These are phyloP conservation scores for Clitopilus hobsonii DNA, from an alignment of 768 basidiomycete genomes.

Conservation along the genomic window DNA sequence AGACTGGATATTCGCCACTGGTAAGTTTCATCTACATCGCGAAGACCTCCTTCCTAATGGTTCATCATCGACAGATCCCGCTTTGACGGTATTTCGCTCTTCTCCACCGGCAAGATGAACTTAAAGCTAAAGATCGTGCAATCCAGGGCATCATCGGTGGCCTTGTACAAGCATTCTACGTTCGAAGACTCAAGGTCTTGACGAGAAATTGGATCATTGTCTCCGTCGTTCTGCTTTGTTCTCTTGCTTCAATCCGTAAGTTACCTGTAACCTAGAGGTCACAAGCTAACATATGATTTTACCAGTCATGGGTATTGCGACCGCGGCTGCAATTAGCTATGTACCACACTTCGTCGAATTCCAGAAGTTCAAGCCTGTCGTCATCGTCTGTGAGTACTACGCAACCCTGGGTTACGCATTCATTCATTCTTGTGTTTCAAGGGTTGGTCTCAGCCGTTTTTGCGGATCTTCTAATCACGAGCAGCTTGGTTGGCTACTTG, in stretches of 20 bases:
- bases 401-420: too few relatives aligned
- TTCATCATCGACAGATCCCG: not conserved
- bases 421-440: slow-evolving; percentile 7
- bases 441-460: slow-evolving; percentile 35
- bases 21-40: not conserved
- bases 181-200: not conserved
- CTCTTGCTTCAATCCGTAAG: not conserved
- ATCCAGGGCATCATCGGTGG: not conserved
- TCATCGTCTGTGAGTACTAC: slow-evolving; percentile 15
- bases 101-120: not conserved
- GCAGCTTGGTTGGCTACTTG: slow-evolving; percentile 33
- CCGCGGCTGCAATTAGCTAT: slow-evolving; percentile 15
- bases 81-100: not conserved
- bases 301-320: slow-evolving; percentile 19
- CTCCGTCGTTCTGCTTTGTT: not conserved
- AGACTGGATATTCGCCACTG: not conserved
- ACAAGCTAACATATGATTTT: not conserved
- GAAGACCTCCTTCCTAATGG: not conserved
- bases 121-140: not conserved
- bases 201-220: not conserved
- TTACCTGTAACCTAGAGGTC: not conserved
- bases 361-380: slow-evolving; percentile 17
- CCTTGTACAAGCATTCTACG: not conserved
- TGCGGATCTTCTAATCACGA: slow-evolving; percentile 34
- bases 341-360: slow-evolving; percentile 17